phyloP scores from a whole-genome alignment of 495 filamentous ascomycete species.

The Daldinia loculata region DNA sequence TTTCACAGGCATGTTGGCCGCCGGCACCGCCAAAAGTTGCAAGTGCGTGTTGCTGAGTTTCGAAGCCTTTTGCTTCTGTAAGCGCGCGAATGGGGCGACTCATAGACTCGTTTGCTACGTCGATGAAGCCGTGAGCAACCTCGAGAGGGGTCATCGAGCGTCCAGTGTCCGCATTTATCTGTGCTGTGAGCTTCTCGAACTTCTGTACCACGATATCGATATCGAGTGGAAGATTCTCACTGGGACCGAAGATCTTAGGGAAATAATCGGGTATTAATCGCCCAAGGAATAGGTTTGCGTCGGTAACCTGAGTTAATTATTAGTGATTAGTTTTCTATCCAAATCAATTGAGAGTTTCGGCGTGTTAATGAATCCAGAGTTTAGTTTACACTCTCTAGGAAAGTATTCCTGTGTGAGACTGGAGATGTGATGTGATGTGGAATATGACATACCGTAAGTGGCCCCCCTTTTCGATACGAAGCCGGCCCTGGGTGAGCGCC shows the following conservation, averaged over 20 bases:
- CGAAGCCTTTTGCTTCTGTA: conserved; percentile 92
- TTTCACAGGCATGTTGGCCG: conserved; percentile 96
- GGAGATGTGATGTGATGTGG: background rate
- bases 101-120: conserved; percentile 96
- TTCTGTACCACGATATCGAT: conserved; percentile 74
- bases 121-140: conserved; percentile 86
- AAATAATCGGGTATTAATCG: conserved; percentile 89
- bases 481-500: conserved; percentile 49
- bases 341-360: background rate
- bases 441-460: conserved; percentile 43
- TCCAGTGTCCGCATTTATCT: conserved; percentile 74
- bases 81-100: conserved; percentile 88
- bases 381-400: too few species aligned
- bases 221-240: conserved; percentile 77
- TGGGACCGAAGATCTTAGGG: conserved; percentile 94
- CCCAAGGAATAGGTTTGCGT: conserved; percentile 58
- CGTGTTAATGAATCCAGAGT: too few species aligned
- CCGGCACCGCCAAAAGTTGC: conserved; percentile 96
- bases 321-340: background rate
- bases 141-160: conserved; percentile 85
- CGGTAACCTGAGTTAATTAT: conserved; percentile 28
- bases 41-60: conserved; percentile 86
- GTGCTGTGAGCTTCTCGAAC: conserved; percentile 78
- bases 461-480: conserved; percentile 52
- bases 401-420: background rate